Percentiles rank a stretch among this genome's conserved stretches.
Conservation (phyloP, 306 rosid genomes). For the Rubus idaeus region DNA sequence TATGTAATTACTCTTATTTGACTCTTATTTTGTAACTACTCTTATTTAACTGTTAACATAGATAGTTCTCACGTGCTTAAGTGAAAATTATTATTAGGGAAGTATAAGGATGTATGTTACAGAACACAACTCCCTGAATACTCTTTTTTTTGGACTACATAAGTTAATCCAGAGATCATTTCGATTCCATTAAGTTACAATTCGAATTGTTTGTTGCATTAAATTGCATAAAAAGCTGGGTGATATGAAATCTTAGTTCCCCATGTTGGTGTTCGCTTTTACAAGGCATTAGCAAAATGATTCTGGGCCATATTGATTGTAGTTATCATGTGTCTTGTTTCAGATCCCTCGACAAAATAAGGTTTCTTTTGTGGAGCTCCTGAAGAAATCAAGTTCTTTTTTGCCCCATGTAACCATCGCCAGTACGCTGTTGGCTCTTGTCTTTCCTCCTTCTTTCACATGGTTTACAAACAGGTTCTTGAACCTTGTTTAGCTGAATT, state of each 20-base stretch:
- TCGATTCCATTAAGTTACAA: no score
- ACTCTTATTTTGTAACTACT: not conserved
- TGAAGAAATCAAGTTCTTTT: constrained; percentile 73
- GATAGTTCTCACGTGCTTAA: not conserved
- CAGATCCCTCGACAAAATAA: constrained; percentile 45
- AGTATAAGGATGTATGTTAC: no score
- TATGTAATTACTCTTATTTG: not conserved
- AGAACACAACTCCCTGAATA: not conserved
- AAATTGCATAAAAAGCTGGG: no score
- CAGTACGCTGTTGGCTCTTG: constrained; percentile 74
- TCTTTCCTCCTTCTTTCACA: constrained; percentile 83
- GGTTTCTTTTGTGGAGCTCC: constrained; percentile 42
- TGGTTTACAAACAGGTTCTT: constrained; percentile 93
- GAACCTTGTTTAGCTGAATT: constrained; percentile 28
- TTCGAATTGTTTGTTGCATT: no score
- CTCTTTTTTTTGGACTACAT: no score
- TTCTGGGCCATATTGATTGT: constrained; percentile 9
- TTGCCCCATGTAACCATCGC: constrained; percentile 82
- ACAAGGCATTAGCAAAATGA: constrained; percentile 1
- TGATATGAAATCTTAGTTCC: not conserved
- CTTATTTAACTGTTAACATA: not conserved
- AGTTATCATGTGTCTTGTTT: constrained; percentile 15
- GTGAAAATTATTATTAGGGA: not conserved
- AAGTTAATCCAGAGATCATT: no score
- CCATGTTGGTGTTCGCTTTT: not conserved